These are phyloP conservation scores for Colletotrichum sp. DNA, from an alignment of 2,329 filamentous ascomycete species.

Conservation along the genomic window DNA sequence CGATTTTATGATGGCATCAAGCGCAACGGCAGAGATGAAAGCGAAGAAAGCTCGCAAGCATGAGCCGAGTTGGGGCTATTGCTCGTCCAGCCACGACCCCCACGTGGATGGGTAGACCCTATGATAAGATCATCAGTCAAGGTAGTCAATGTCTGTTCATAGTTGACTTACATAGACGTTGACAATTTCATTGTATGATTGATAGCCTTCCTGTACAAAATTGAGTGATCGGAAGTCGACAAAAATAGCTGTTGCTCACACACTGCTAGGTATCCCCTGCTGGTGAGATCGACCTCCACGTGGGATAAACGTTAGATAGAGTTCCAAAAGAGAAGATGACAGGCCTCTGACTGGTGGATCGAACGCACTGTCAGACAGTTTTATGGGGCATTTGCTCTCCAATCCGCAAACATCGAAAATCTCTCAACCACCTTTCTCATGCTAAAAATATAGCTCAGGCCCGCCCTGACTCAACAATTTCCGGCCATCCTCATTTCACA, in stretches of 20 bases:
- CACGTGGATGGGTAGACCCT: background rate
- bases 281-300: background rate
- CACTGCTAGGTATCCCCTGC: background rate
- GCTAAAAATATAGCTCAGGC: constrained; percentile 17
- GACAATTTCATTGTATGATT: background rate
- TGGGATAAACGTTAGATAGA: background rate
- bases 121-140: background rate
- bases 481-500: background rate
- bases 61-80: background rate
- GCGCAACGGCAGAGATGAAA: background rate
- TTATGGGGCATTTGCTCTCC: background rate
- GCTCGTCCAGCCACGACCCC: background rate
- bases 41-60: background rate
- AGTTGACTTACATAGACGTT: background rate
- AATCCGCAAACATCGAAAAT: constrained; percentile 2
- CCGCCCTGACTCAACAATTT: constrained; percentile 7
- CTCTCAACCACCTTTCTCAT: constrained; percentile 8
- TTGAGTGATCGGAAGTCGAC: background rate
- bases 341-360: background rate
- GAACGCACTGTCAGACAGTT: background rate
- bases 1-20: background rate
- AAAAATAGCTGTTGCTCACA: background rate
- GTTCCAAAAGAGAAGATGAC: background rate
- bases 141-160: background rate
- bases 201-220: background rate